A percentile compares a stretch with the other conserved stretches of the same genome.
Evolutionary conservation across 2,329 filamentous ascomycete species (phyloP).

Genomic region (Ustulina deusta): DNA sequence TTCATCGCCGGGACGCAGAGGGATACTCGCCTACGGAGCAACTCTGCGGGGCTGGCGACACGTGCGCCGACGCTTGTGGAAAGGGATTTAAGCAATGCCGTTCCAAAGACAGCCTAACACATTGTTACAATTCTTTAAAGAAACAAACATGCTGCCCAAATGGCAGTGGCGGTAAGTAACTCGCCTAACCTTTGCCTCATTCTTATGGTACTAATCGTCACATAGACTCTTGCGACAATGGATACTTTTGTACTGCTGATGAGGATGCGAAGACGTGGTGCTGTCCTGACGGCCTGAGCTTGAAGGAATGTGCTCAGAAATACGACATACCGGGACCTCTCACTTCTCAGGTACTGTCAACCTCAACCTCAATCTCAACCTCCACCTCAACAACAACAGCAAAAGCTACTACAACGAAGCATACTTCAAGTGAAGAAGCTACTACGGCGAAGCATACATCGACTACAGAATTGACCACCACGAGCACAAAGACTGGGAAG

Average conservation of each 20-base stretch:
- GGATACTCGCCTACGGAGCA: constrained; percentile 49
- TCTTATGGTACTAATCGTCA: constrained; percentile 14
- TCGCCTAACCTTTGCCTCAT: constrained; percentile 20
- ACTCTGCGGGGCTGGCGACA: constrained; percentile 47
- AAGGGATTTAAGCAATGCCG: constrained; percentile 50
- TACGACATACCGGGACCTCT: constrained; percentile 63
- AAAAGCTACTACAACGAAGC: constrained; percentile 32
- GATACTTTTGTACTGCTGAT: constrained; percentile 73
- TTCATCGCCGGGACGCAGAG: constrained; percentile 41
- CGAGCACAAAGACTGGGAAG: constrained; percentile 15
- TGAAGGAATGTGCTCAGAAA: constrained; percentile 65
- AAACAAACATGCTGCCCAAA: constrained; percentile 69
- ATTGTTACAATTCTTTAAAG: constrained; percentile 68
- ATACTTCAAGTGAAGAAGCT: constrained; percentile 23
- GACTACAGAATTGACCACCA: constrained; percentile 8
- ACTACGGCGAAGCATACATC: constrained; percentile 6
- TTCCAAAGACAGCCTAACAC: constrained; percentile 59
- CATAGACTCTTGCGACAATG: constrained; percentile 69
- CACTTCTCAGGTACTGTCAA: constrained; percentile 57
- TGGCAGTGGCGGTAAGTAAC: constrained; percentile 65
- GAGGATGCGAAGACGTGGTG: constrained; percentile 65
- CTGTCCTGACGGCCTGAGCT: constrained; percentile 68
- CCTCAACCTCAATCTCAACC: constrained; percentile 43
- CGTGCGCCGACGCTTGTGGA: constrained; percentile 53
- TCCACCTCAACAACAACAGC: constrained; percentile 30